Evolutionary conservation across 305 asterid genomes (phyloP), one percentile per base, ranked within the genome.

Genomic region (Vinca major): DNA sequence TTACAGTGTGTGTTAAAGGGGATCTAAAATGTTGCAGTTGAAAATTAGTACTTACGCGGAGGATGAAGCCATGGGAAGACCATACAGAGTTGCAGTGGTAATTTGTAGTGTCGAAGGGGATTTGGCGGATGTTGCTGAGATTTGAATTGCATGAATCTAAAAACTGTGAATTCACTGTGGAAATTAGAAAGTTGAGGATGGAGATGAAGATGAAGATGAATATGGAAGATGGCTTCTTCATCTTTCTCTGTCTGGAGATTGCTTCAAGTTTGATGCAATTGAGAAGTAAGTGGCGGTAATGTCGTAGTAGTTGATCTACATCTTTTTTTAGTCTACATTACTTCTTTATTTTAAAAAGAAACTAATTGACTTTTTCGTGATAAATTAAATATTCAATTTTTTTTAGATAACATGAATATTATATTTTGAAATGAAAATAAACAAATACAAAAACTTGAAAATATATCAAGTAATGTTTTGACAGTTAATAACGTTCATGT

Each of bases 41-140:
- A 26, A 26, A 26, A 26, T n/a, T n/a, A n/a, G n/a, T n/a, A n/a
- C 33, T 26, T 26, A 26, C 98, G 75, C 98, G 74, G 78, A 91
- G 95, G 66, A 84, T 75, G 86, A 75, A 89, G 73, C 78, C 66
- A 54, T 91, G 81, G 33, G 86, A 45, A 52, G 7, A 4, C 98
- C 98, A 91, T 0, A 83, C 95, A 0, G 76, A 1, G 65, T 79
- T 80, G 72, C 98, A 91, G 4, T 56, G 74, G 71, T 88, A 86
- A 47, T 89, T 78, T 63, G 86, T 7, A 2, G 92, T 68, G 47
- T 84, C 86, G 43, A 91, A 91, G 39, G 87, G 84, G 40, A 83
- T 68, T 36, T 73, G 67, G 70, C 10, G 26, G 69, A 83, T 78
- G 62, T 57, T 71, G n/a, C n/a, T n/a, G 79, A 84, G 79, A 60